Percentiles rank a stretch among this genome's conserved stretches.
These are phyloP conservation scores for Sporothrix luriei DNA, from an alignment of 2,329 filamentous ascomycete species.

Conservation along the genomic window DNA sequence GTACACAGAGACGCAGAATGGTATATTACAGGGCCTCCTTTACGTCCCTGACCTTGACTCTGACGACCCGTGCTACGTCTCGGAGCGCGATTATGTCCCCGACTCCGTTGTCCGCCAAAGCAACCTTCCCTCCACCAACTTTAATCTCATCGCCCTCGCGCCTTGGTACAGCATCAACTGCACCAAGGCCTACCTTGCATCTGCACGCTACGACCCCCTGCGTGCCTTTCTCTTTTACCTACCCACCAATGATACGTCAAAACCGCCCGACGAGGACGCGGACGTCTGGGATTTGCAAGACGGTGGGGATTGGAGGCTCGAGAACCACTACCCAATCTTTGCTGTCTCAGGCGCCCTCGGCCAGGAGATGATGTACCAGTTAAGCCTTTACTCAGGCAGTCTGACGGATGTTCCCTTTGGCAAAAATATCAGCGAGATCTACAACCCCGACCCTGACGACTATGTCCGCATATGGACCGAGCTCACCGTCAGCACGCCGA, in stretches of 20 bases:
- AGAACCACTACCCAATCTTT: constrained; percentile 79
- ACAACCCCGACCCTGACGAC: constrained; percentile 58
- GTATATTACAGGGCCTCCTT: constrained; percentile 73
- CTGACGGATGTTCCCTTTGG: constrained; percentile 64
- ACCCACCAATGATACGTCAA: constrained; percentile 57
- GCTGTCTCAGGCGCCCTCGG: constrained; percentile 73
- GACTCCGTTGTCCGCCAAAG: constrained; percentile 70
- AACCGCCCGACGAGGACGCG: constrained; percentile 68
- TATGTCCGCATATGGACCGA: constrained; percentile 64
- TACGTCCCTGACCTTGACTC: constrained; percentile 74
- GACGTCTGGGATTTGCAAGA: constrained; percentile 71
- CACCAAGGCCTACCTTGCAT: constrained; percentile 69
- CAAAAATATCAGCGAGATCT: constrained; percentile 57
- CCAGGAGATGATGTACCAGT: constrained; percentile 66
- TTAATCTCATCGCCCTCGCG: constrained; percentile 77
- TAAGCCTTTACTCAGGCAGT: constrained; percentile 77
- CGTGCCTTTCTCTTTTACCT: constrained; percentile 67
- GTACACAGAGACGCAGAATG: constrained; percentile 60
- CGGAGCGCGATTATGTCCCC: constrained; percentile 69
- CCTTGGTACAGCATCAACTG: constrained; percentile 82
- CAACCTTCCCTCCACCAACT: constrained; percentile 70
- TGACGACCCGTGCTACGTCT: constrained; percentile 63
- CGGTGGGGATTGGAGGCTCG: constrained; percentile 68
- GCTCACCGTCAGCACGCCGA: constrained; percentile 52
- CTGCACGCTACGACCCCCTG: constrained; percentile 60